Conservation (phyloP, 441 rosid genomes). For the Metrosideros polymorpha region DNA sequence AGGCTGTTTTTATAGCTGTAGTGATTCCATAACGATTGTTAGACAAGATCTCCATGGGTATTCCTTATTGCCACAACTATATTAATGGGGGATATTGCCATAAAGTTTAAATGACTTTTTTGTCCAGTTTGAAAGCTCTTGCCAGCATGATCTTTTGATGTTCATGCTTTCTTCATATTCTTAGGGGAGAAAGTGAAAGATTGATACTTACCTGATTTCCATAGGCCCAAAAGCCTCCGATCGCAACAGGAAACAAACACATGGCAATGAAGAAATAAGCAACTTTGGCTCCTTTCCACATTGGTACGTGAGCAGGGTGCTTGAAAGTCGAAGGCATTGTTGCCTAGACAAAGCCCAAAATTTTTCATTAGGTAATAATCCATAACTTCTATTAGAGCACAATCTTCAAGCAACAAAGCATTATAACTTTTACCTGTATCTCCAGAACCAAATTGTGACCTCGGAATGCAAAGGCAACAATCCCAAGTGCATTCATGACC, state of each 20-base stretch:
- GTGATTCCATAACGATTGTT: background rate
- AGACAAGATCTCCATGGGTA: background rate
- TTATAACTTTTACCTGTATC: conserved; percentile 62
- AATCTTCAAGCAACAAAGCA: background rate
- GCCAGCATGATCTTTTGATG: background rate
- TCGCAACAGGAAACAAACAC: conserved; percentile 82
- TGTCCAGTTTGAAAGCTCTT: background rate
- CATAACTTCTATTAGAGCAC: background rate
- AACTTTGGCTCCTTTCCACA: conserved; percentile 97
- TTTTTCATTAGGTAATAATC: background rate
- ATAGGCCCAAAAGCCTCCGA: conserved; percentile 96
- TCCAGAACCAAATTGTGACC: conserved; percentile 87
- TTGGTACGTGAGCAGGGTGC: conserved; percentile 94
- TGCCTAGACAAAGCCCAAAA: conserved; percentile 34
- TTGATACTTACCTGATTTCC: conserved; percentile 71
- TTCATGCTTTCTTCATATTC: background rate
- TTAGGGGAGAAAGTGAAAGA: background rate
- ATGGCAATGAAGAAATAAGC: conserved; percentile 79
- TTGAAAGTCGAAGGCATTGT: conserved; percentile 97
- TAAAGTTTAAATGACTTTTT: background rate
- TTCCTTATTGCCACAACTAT: background rate
- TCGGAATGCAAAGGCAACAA: conserved; percentile 84
- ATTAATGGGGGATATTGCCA: background rate
- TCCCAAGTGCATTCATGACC: conserved; percentile 86
- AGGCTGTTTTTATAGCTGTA: background rate